Evolutionary conservation across 306 rosid genomes (phyloP).

Genomic region (Benincasa hispida): DNA sequence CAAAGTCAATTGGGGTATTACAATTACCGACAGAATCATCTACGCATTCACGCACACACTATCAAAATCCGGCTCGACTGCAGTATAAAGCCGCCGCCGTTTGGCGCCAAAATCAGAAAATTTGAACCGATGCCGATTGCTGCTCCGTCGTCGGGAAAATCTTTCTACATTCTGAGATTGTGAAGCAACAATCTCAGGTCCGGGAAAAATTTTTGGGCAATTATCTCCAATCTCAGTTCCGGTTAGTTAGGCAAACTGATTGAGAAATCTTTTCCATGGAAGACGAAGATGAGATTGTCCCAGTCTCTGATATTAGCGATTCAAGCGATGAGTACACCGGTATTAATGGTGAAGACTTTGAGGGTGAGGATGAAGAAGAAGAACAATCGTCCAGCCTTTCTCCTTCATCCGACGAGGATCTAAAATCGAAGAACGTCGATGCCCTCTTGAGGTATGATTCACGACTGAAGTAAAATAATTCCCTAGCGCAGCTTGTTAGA

Average conservation of each 20-base stretch:
- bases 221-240: no score
- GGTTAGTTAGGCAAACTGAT: background rate
- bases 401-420: conserved; percentile 25
- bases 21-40: no score
- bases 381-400: background rate
- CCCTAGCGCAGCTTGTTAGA: background rate
- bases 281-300: conserved; percentile 30
- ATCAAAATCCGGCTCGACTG: background rate
- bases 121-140: background rate
- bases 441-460: conserved; percentile 55
- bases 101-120: background rate
- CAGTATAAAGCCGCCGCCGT: background rate
- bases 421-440: conserved; percentile 71
- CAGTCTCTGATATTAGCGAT: conserved; percentile 30
- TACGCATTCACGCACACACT: no score
- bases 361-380: conserved; percentile 5
- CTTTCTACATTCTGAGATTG: background rate
- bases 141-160: background rate
- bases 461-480: background rate
- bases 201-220: no score
- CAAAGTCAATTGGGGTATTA: no score
- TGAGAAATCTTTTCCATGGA: conserved; percentile 23
- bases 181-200: background rate
- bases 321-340: conserved; percentile 33
- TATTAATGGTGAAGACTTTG: conserved; percentile 15